phyloP scores from a whole-genome alignment of 306 rosid genomes.

The Medicago lupulina region DNA sequence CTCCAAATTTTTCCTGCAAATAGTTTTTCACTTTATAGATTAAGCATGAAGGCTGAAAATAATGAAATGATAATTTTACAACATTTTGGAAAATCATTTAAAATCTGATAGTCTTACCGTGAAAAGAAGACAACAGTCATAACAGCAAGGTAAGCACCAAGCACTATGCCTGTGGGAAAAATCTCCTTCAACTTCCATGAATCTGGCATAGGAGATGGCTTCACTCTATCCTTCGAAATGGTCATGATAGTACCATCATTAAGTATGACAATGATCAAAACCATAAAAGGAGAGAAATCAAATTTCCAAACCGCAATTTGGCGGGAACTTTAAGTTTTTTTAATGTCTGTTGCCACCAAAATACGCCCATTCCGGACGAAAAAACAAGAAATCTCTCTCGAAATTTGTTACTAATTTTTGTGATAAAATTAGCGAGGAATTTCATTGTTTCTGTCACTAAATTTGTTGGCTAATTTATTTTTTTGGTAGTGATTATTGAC shows the following conservation, averaged over 20 bases:
- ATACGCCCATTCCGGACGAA: no score
- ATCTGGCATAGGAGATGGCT: constrained; percentile 93
- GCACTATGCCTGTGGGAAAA: constrained; percentile 76
- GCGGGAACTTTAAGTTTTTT: no score
- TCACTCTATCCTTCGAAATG: constrained; percentile 88
- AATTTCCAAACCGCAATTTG: constrained; percentile 62
- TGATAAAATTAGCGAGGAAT: no score
- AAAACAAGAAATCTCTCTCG: no score
- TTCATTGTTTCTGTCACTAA: no score
- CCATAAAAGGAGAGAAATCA: constrained; percentile 98
- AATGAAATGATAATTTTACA: not conserved
- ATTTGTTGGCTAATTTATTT: no score
- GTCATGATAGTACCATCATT: constrained; percentile 98
- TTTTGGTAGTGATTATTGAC: no score
- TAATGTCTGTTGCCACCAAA: no score
- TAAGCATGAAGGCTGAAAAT: constrained; percentile 16
- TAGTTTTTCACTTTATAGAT: not conserved
- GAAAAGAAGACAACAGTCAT: constrained; percentile 94
- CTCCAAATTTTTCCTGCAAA: constrained; percentile 73
- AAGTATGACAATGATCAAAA: constrained; percentile 81
- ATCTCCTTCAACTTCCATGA: constrained; percentile 94
- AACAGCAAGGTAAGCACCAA: constrained; percentile 82
- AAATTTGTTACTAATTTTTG: no score
- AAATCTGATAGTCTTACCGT: constrained; percentile 44
- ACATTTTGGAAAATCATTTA: not conserved